These are phyloP conservation scores for Trichoderma sp. DNA, from an alignment of 2,329 filamentous ascomycete species.

Conservation along the genomic window DNA sequence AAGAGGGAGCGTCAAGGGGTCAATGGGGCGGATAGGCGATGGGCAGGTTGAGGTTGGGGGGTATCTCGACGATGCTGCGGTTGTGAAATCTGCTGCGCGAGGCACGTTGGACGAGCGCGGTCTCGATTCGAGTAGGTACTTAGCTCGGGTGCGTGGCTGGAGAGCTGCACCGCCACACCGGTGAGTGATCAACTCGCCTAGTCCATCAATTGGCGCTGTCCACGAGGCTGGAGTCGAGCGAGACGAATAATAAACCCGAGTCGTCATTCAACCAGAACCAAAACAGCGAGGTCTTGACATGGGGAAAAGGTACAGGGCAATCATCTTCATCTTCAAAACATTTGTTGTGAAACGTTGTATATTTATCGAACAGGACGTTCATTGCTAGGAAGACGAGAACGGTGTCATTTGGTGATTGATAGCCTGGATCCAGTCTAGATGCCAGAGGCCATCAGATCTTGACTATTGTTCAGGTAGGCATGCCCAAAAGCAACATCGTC, in stretches of 20 bases:
- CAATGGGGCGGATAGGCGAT: conserved; percentile 6
- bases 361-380: too few species aligned
- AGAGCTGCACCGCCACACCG: neutral
- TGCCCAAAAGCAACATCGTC: too few species aligned
- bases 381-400: too few species aligned
- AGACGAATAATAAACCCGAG: too few species aligned
- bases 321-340: too few species aligned
- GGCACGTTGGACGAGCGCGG: conserved; percentile 24
- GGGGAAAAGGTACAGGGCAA: too few species aligned
- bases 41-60: neutral
- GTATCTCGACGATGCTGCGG: neutral
- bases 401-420: too few species aligned
- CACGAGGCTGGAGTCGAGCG: neutral
- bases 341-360: too few species aligned
- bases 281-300: too few species aligned
- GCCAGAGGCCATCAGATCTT: too few species aligned
- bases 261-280: neutral
- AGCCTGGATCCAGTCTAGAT: too few species aligned
- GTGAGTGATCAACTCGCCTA: neutral
- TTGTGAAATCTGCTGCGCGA: conserved; percentile 26
- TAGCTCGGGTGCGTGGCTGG: conserved; percentile 9
- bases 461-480: too few species aligned
- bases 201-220: neutral
- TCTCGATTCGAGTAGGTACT: neutral
- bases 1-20: neutral